phyloP scores from a whole-genome alignment of 352 stramenopile genomes.

The Globisporangium yorkense region DNA sequence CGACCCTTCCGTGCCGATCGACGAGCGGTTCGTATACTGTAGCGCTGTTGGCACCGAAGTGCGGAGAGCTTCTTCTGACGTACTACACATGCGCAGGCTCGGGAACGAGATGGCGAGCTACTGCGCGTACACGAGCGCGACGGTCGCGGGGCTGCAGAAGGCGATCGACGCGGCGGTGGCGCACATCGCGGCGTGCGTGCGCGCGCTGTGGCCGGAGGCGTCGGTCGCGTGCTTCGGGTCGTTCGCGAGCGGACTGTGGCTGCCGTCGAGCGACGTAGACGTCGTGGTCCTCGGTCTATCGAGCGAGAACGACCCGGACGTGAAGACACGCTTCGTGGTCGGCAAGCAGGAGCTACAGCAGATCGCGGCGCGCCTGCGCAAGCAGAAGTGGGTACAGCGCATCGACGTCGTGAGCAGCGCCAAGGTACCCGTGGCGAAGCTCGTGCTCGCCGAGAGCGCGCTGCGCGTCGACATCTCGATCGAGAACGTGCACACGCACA shows the following conservation, averaged over 20 bases:
- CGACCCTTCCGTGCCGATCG: constrained; percentile 27
- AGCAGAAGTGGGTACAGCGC: constrained; percentile 67
- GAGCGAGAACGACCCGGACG: constrained; percentile 26
- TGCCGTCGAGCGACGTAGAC: constrained; percentile 86
- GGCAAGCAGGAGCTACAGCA: constrained; percentile 52
- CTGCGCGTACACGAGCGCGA: constrained; percentile 50
- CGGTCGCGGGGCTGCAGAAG: constrained; percentile 43
- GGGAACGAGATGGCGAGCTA: constrained; percentile 62
- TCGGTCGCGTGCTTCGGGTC: constrained; percentile 76
- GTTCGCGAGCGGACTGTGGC: constrained; percentile 83
- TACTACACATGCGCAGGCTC: constrained; percentile 15
- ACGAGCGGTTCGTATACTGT: constrained; percentile 15
- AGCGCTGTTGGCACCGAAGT: neutral
- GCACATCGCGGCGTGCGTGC: constrained; percentile 56
- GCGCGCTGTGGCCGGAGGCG: constrained; percentile 71
- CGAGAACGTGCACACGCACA: constrained; percentile 73
- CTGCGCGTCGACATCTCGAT: constrained; percentile 87
- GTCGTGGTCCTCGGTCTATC: constrained; percentile 78
- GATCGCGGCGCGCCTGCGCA: constrained; percentile 38
- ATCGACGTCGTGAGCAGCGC: constrained; percentile 79
- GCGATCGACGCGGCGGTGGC: constrained; percentile 71
- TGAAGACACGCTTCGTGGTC: constrained; percentile 41
- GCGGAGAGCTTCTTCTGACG: no score
- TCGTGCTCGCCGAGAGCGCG: constrained; percentile 50
- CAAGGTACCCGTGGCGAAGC: constrained; percentile 84